Evolutionary conservation across 768 basidiomycete genomes (phyloP).

Genomic region (Lactarius akahatsu): DNA sequence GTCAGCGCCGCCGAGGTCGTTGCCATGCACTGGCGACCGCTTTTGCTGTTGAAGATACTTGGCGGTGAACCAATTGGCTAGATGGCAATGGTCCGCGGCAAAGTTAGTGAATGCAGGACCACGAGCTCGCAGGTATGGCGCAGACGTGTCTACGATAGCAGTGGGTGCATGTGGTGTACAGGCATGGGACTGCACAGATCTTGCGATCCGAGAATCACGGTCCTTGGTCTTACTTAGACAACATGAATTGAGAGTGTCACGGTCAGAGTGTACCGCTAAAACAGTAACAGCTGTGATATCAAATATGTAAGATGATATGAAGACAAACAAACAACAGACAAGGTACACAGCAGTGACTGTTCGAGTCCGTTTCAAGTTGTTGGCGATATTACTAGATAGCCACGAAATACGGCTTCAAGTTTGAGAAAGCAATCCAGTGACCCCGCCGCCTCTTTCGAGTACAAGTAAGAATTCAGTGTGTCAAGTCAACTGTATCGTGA

Average conservation of each 20-base stretch:
- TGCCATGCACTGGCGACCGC: constrained; percentile 6
- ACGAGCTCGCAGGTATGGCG: constrained; percentile 45
- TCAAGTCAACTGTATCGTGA: background rate
- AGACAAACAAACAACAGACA: too few relatives aligned
- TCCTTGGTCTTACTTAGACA: background rate
- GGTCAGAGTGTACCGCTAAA: background rate
- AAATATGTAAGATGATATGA: background rate
- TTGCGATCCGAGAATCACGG: background rate
- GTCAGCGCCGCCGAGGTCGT: constrained; percentile 40
- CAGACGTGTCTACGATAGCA: constrained; percentile 56
- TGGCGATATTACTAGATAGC: too few relatives aligned
- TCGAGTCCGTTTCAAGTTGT: too few relatives aligned
- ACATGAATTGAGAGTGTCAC: background rate
- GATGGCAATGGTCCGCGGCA: constrained; percentile 62
- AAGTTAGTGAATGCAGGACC: constrained; percentile 53
- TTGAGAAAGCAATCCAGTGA: too few relatives aligned
- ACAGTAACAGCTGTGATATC: background rate
- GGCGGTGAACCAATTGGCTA: constrained; percentile 36
- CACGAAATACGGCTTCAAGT: too few relatives aligned
- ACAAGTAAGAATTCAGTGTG: background rate
- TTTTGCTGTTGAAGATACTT: constrained; percentile 29
- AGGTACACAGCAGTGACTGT: too few relatives aligned
- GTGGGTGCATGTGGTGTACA: constrained; percentile 57
- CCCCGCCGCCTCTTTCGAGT: background rate
- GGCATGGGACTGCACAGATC: constrained; percentile 27